Base-by-base conservation (phyloP, 345 rosid species). In the Eutrema heterophyllum region DNA sequence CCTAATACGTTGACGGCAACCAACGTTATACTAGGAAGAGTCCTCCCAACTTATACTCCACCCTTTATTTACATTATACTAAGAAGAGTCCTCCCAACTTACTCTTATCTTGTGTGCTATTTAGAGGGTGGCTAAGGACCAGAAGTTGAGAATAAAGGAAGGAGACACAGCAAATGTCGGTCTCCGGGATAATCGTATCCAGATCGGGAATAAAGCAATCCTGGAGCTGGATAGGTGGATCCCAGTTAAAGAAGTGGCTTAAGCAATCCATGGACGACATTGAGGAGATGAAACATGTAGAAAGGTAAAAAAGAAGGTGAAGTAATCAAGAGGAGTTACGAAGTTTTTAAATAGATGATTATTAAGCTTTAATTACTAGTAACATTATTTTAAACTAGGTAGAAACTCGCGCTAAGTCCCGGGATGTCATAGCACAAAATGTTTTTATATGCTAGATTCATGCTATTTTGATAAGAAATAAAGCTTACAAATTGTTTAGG, bases 101-200 rank as follows among this genome's bases (percentile, higher is more conserved):
- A 24, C 13, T 26, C 38, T 65, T 4, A 27, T 38, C 44, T 29
- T 40, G 54, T 70, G 36, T 58, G 53, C 43, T 55, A 14, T 65
- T 69, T 81, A 75, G 45, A 53, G 88, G 44, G 93, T 82, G 56
- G 98, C 93, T 81, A 93, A 72, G 13, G 86, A 75, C 93, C 90
- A 90, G 71, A 86, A 90, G 80, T 88, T 86, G 80, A 88, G 64
- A 70, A 90, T 78, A 68, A 87, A 87, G 48, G 89, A 88, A 1
- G 93, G 90, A 52, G 82, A 78, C 71, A 81, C 74, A 10, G 89
- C 83, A 27, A 87, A 82, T 56, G 60, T 63, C 53, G 3, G 75
- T 64, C 55, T 76, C 72, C 3, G 71, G 72, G 75, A 70, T 38
- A 63, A 70, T 70, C 67, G 49, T 70, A 64, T 76, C 79, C 70